Evolutionary conservation across 306 rosid species (phyloP), one percentile per base, ranked within the genome.

Genomic region (Comarum palustre): DNA sequence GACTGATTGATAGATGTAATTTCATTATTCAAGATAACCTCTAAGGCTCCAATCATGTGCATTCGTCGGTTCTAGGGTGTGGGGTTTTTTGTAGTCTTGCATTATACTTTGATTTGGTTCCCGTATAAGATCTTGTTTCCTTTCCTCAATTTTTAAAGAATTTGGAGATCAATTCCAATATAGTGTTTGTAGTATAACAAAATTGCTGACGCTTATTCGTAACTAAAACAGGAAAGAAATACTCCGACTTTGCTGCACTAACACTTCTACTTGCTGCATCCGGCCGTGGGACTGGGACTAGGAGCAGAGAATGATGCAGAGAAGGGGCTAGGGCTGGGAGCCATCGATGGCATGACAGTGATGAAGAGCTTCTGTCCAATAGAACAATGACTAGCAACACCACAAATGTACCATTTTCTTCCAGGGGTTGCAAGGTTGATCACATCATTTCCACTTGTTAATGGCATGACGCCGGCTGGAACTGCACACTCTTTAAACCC

Each of bases 371-470:
- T 88, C 79, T 77, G 75, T 12, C 72, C 88, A 10, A 3, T 45
- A 9, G 39, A 72, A 54, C 88, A 86, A 58, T 84, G 86, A 42
- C 24, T 2, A 22, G 41, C 34, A 65, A 84, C 65, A 12, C 84
- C 84, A 24, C 88, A 84, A 17, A 84, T 75, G 77, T 82, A 83
- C 90, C 90, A 86, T 72, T 84, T 86, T 16, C 58, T 83, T 32
- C 87, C 88, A 0, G 85, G 5, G 20, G 82, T 47, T 72, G 78
- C 50, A 2, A 88, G 73, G 47, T 29, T 38, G 19, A 84, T 76
- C 1, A 52, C 82, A 66, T 84, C 87, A 10, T 78, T 73, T 58
- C 86, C 83, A 27, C 71, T 78, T 3, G 72, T 68, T 15, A 88
- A 59, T 0, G 85, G 65, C 46, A 0, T 25, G 2, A 55, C 9